Conservation (phyloP, 164 flowering plant species). For the Magnolia changhungtana region DNA sequence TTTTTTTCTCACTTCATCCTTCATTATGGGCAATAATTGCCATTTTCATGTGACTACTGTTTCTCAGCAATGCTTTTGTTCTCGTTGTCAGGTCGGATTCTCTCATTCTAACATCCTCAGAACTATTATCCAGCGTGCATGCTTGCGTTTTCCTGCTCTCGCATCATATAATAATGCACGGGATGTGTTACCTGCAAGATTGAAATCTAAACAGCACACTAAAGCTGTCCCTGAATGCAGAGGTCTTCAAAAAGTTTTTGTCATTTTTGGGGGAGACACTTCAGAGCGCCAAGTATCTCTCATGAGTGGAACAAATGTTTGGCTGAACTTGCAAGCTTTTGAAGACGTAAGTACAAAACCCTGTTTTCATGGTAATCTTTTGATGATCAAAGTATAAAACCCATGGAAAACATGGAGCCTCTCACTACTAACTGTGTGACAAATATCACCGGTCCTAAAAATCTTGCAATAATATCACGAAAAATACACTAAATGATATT, state of each 20-base stretch:
- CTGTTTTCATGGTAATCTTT: no score
- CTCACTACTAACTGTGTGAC: no score
- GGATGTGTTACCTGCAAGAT: slow-evolving; percentile 28
- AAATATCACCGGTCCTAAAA: no score
- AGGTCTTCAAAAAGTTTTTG: slow-evolving; percentile 53
- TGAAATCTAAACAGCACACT: slow-evolving; percentile 21
- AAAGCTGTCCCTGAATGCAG: slow-evolving; percentile 19
- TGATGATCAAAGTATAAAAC: no score
- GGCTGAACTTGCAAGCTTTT: slow-evolving; percentile 81
- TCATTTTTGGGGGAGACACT: slow-evolving; percentile 84
- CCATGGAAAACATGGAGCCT: no score
- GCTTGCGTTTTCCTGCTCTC: slow-evolving; percentile 63
- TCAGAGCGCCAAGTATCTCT: slow-evolving; percentile 95
- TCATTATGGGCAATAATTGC: background rate
- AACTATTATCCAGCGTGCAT: slow-evolving; percentile 71
- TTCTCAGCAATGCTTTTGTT: background rate
- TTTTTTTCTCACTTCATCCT: background rate
- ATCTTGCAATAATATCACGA: no score
- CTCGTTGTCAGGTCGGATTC: slow-evolving; percentile 63
- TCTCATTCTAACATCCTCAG: slow-evolving; percentile 82
- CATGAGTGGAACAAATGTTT: slow-evolving; percentile 95
- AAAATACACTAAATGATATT: no score
- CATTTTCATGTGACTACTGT: background rate
- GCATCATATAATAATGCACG: slow-evolving; percentile 25
- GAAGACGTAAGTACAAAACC: slow-evolving; percentile 60